These are phyloP conservation scores for Trichoderma gamsii DNA, from an alignment of 495 filamentous ascomycete species.

Conservation along the genomic window DNA sequence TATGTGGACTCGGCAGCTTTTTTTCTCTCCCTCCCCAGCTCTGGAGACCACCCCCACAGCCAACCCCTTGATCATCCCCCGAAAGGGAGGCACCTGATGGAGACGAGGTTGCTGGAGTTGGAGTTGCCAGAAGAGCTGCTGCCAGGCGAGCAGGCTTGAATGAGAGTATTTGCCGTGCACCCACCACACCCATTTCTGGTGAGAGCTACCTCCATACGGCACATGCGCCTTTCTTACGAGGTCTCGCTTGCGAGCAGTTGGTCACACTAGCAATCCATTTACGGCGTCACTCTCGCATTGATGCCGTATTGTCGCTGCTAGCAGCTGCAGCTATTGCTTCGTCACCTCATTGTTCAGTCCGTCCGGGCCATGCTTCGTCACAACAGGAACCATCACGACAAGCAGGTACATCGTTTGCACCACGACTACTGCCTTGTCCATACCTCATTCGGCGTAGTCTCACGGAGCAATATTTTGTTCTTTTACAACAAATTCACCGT, in stretches of 20 bases:
- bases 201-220: not conserved
- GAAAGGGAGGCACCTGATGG: slow-evolving; percentile 4
- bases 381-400: too few species aligned
- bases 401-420: not conserved
- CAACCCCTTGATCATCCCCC: slow-evolving; percentile 6
- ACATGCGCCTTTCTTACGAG: not conserved
- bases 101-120: not conserved
- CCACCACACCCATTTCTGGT: slow-evolving; percentile 4
- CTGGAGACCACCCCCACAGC: not conserved
- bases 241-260: not conserved
- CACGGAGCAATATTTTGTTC: not conserved
- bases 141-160: not conserved
- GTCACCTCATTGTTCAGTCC: too few species aligned
- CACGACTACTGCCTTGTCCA: not conserved
- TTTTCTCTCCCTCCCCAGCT: too few species aligned
- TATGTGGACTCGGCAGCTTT: too few species aligned
- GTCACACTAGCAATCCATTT: not conserved
- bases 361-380: too few species aligned
- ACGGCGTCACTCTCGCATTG: not conserved
- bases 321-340: not conserved
- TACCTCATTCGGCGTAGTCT: not conserved
- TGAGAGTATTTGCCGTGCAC: slow-evolving; percentile 6
- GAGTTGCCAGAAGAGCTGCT: not conserved
- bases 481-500: not conserved
- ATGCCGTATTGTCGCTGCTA: not conserved